phyloP scores from a whole-genome alignment of 2,329 filamentous ascomycete genomes.

The Bipolaris bicolor region DNA sequence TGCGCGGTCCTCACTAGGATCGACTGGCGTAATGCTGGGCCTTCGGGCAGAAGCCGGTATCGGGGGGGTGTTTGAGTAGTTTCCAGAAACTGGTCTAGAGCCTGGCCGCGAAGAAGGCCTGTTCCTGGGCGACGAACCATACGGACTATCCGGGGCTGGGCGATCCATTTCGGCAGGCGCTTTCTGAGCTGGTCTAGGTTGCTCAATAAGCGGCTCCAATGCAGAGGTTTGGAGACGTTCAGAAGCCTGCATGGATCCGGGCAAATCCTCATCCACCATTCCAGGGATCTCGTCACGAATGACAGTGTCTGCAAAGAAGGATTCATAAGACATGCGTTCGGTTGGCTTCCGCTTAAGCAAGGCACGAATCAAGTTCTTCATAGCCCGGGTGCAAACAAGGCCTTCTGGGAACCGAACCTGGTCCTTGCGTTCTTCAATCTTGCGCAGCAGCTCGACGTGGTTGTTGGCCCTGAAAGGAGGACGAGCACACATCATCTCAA shows the following conservation, averaged over 20 bases:
- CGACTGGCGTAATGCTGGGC: constrained; percentile 42
- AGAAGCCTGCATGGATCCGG: constrained; percentile 35
- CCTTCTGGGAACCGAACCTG: constrained; percentile 82
- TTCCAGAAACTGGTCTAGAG: constrained; percentile 40
- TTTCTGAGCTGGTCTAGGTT: constrained; percentile 37
- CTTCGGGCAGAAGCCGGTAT: constrained; percentile 34
- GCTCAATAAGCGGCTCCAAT: constrained; percentile 33
- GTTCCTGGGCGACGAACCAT: constrained; percentile 44
- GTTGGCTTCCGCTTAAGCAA: constrained; percentile 85
- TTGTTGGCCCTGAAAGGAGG: constrained; percentile 92
- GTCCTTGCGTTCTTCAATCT: constrained; percentile 89
- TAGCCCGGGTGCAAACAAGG: constrained; percentile 70
- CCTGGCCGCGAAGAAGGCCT: constrained; percentile 43
- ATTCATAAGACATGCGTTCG: constrained; percentile 83
- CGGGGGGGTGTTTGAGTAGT: constrained; percentile 35
- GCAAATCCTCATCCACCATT: constrained; percentile 76
- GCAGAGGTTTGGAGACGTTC: constrained; percentile 35
- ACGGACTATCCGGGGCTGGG: constrained; percentile 36
- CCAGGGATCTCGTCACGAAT: constrained; percentile 79
- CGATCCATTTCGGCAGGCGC: constrained; percentile 36
- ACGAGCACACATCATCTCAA: constrained; percentile 90
- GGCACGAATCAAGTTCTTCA: constrained; percentile 80
- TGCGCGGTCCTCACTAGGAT: constrained; percentile 45
- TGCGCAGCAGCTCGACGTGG: constrained; percentile 89
- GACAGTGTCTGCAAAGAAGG: constrained; percentile 79